Base-by-base conservation (phyloP, 148 eudicot genomes). In the Vaccinium macrocarpon region DNA sequence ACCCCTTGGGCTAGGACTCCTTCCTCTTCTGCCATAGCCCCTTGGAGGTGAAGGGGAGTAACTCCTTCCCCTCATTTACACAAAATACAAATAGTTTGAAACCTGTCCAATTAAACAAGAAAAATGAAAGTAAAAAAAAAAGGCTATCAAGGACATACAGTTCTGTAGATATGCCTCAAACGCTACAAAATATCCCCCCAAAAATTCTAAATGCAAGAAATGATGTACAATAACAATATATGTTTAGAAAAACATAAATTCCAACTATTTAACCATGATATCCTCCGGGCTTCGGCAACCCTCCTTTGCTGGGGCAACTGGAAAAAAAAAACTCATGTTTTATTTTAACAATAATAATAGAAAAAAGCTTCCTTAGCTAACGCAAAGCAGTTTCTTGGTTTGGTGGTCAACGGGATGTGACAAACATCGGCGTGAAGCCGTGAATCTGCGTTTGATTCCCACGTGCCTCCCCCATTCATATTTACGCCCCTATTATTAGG, bases 21-120 rank as follows among this genome's bases (percentile, higher is more conserved):
- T 92, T 62, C 94, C 91, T 87, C 95, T 93, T 87, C 97, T 91
- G 27, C 93, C 92, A 90, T 92, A 91, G 74, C 95, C 94, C 88
- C 99, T 91, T n/a, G 96, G 96, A 10, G 94, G 96, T 62, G 99
- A 95, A 7, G 97, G 99, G 62, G 84, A 90, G 86, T 97, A 97
- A 80, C 98, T 96, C 68, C 99, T 90, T 91, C 98, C 94, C 84
- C 99, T 93, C 99, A 95, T 96, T 86, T 79, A 29, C 8, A 21
- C 27, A 72, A 53, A 21, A 6, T 15, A 23, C 55, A 53, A 21
- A 6, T 15, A 23, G 71, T 35, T 4, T 16, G 21, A 55, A 42
- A 51, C 35, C 77, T 68, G 55, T 64, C 72, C 29, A 66, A 79
- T 29, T 21, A 12, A 46, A 53, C 21, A 19, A 81, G 56, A 59